Conservation (phyloP, 805 yeast genomes). For the Saturnispora hagleri region DNA sequence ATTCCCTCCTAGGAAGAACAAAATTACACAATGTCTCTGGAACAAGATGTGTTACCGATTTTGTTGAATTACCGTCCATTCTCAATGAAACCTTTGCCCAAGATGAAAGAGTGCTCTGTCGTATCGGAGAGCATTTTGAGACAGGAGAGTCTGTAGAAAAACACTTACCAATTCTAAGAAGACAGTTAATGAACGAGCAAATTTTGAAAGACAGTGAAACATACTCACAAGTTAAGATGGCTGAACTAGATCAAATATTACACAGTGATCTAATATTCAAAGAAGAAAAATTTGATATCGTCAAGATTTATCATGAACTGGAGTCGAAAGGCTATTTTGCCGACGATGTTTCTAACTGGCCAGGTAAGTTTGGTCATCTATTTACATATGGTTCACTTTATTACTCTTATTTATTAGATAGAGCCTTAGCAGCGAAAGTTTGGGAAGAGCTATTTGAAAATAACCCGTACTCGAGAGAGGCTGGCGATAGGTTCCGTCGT, state of each 20-base stretch:
- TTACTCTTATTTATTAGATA: constrained; percentile 82
- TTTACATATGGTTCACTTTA: constrained; percentile 92
- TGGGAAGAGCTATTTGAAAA: constrained; percentile 65
- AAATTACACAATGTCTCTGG: constrained; percentile 87
- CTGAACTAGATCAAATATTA: constrained; percentile 73
- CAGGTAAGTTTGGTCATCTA: constrained; percentile 87
- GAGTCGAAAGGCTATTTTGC: constrained; percentile 53
- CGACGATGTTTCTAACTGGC: constrained; percentile 74
- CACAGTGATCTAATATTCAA: constrained; percentile 39
- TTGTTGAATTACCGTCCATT: constrained; percentile 95
- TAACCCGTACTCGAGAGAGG: constrained; percentile 60
- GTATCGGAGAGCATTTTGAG: constrained; percentile 62
- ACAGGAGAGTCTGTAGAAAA: constrained; percentile 55
- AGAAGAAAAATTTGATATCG: constrained; percentile 42
- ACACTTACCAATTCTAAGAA: constrained; percentile 32
- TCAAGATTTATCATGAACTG: constrained; percentile 53
- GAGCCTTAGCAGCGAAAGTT: constrained; percentile 83
- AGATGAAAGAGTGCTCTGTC: constrained; percentile 63
- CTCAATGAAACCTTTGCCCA: constrained; percentile 89
- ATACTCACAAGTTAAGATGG: constrained; percentile 83
- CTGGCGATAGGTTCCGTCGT: constrained; percentile 69
- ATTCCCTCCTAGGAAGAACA: constrained; percentile 92
- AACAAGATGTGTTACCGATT: constrained; percentile 91
- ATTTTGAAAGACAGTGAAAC: constrained; percentile 62
- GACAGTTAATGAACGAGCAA: constrained; percentile 42